Evolutionary conservation across 2,329 filamentous ascomycete genomes (phyloP).

Genomic region (Alternaria sp.): DNA sequence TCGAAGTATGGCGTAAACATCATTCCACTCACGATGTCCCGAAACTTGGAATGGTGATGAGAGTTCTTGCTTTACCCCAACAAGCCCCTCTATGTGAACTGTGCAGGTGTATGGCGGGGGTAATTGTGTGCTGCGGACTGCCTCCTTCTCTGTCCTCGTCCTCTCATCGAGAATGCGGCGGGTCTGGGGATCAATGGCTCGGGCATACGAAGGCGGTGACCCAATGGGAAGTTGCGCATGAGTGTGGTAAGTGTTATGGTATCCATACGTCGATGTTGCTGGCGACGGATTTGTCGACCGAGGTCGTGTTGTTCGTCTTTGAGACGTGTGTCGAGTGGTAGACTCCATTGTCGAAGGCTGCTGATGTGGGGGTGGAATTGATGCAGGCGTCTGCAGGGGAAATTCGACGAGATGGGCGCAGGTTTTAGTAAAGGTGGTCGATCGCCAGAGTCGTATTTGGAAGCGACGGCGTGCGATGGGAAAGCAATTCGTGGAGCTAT

Average conservation of each 20-base stretch:
- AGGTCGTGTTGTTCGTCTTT: constrained; percentile 18
- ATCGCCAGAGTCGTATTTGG: constrained; percentile 12
- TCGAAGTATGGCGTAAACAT: constrained; percentile 69
- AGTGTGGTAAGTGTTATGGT: constrained; percentile 55
- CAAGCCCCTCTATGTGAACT: constrained; percentile 40
- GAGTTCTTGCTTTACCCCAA: constrained; percentile 71
- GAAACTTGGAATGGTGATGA: constrained; percentile 70
- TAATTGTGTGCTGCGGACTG: constrained; percentile 24
- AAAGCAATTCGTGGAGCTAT: constrained; percentile 23
- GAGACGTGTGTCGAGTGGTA: constrained; percentile 14
- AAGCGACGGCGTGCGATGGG: constrained; percentile 1
- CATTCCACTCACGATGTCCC: constrained; percentile 69
- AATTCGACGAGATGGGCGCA: not conserved
- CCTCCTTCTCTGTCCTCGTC: constrained; percentile 29
- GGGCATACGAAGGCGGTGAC: constrained; percentile 44
- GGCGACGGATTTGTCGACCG: constrained; percentile 30
- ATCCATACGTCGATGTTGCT: constrained; percentile 47
- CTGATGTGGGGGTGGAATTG: not conserved
- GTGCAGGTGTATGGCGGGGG: constrained; percentile 50
- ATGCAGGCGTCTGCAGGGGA: not conserved
- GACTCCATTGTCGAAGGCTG: constrained; percentile 13
- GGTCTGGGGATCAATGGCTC: constrained; percentile 32
- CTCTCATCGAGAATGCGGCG: constrained; percentile 32
- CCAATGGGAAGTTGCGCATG: constrained; percentile 41
- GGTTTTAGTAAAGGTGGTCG: not conserved